Evolutionary conservation across 345 rosid genomes (phyloP), one percentile per base, ranked within the genome.

Genomic region (Excoecaria agallocha): DNA sequence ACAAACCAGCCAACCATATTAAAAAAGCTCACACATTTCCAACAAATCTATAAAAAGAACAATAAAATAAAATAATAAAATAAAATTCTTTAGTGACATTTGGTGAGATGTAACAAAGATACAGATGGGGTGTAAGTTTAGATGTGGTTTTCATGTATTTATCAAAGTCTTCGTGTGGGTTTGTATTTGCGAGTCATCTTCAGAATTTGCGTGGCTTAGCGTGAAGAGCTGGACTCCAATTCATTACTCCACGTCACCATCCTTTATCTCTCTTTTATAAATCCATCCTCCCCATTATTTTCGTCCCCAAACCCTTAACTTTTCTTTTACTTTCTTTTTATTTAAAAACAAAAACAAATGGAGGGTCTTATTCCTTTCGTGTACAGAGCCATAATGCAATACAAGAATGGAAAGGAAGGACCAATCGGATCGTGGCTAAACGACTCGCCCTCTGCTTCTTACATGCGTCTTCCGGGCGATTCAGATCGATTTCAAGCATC

Each of bases 381-480:
- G 55, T 77, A 81, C 13, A 81, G 70, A 60, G 75, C 78, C 12
- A 69, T 81, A 69, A 70, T 71, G 69, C 78, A 81, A 77, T 76
- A 87, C 90, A 92, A 79, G 77, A 87, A 87, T 22, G 90, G 89
- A 25, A 80, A 78, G 45, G 85, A 86, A 17, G 83, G 86, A 2
- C 69, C 82, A 20, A 20, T 84, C 2, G 77, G 76, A 6, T 72
- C 88, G 0, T 87, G 88, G 89, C 76, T 83, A 67, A 72, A 30
- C 5, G 91, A 87, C 43, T 90, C 95, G 5, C 90, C 95, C 30
- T 87, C 98, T 0, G 76, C 95, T 74, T 83, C 89, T 5, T 94
- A 94, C 84, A 90, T 83, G 79, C 84, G 97, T 69, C 97, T 94
- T 45, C 91, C 97, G 3, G 94, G 98, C 3, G 98, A 89, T 74